These are phyloP conservation scores for Strigomonas culicis DNA, from an alignment of 208 protist species.

Conservation along the genomic window DNA sequence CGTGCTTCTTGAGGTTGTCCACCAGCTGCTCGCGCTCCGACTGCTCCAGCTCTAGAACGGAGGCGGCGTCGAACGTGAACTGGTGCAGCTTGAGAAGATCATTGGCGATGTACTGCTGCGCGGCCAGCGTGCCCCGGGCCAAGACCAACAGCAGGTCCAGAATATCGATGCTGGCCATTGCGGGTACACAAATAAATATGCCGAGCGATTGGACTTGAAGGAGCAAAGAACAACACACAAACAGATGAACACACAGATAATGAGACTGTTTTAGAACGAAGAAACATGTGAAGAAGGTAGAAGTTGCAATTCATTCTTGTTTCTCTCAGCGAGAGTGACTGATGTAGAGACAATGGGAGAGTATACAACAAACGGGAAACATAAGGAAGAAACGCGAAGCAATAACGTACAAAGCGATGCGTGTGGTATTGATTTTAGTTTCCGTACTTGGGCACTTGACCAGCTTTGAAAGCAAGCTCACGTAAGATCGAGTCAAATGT, in stretches of 20 bases:
- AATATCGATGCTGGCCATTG: slow-evolving; percentile 36
- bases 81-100: slow-evolving; percentile 22
- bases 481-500: slow-evolving; percentile 40
- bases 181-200: background rate
- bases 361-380: background rate
- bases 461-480: slow-evolving; percentile 57
- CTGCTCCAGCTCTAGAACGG: slow-evolving; percentile 31
- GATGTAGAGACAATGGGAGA: background rate
- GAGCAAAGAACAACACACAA: slow-evolving; percentile 4
- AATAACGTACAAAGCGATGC: slow-evolving; percentile 11
- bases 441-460: slow-evolving; percentile 58
- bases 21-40: slow-evolving; percentile 16
- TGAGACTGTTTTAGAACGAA: background rate
- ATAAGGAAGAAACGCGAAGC: slow-evolving; percentile 11
- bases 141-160: slow-evolving; percentile 37
- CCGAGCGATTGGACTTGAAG: background rate
- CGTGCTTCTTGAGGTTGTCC: slow-evolving; percentile 15
- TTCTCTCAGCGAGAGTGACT: background rate
- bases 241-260: background rate
- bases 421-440: too few species aligned
- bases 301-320: background rate
- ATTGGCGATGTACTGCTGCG: slow-evolving; percentile 49
- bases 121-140: slow-evolving; percentile 27
- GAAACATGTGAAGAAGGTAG: background rate
- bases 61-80: background rate